These are phyloP conservation scores for Wickerhamiella sergipiensis DNA, from an alignment of 805 yeast species.

Conservation along the genomic window DNA sequence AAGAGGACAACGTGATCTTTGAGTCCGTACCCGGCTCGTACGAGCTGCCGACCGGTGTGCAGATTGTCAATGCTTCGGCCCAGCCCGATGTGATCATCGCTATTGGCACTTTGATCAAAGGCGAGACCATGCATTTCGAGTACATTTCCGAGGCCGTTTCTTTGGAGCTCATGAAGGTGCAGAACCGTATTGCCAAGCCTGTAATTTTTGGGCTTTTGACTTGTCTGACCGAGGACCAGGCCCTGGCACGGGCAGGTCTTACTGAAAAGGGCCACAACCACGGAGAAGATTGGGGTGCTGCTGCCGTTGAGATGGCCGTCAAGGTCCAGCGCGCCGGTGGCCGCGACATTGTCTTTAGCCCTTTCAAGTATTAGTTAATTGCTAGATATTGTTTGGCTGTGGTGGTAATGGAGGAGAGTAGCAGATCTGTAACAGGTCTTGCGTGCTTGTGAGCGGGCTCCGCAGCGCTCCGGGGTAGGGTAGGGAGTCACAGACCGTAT, in stretches of 20 bases:
- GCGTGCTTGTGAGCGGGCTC: too few species aligned
- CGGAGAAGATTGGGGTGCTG: slow-evolving; percentile 98
- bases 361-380: neutral
- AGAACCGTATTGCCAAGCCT: slow-evolving; percentile 55
- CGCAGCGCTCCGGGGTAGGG: neutral
- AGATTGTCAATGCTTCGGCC: slow-evolving; percentile 21
- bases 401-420: too few species aligned
- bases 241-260: slow-evolving; percentile 82
- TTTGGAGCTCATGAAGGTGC: slow-evolving; percentile 70
- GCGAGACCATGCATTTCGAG: slow-evolving; percentile 96
- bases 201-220: slow-evolving; percentile 90
- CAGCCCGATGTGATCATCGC: slow-evolving; percentile 75
- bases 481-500: too few species aligned
- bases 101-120: slow-evolving; percentile 89
- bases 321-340: slow-evolving; percentile 13
- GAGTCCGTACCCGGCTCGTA: slow-evolving; percentile 92
- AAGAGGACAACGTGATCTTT: slow-evolving; percentile 58
- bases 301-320: slow-evolving; percentile 86
- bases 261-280: slow-evolving; percentile 73
- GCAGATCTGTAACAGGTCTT: too few species aligned
- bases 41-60: slow-evolving; percentile 79
- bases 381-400: too few species aligned
- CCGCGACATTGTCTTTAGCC: neutral
- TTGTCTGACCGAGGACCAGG: slow-evolving; percentile 88
- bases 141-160: slow-evolving; percentile 88